Base-by-base conservation (phyloP, 2,329 filamentous ascomycete genomes). In the Pseudogymnoascus sp. region DNA sequence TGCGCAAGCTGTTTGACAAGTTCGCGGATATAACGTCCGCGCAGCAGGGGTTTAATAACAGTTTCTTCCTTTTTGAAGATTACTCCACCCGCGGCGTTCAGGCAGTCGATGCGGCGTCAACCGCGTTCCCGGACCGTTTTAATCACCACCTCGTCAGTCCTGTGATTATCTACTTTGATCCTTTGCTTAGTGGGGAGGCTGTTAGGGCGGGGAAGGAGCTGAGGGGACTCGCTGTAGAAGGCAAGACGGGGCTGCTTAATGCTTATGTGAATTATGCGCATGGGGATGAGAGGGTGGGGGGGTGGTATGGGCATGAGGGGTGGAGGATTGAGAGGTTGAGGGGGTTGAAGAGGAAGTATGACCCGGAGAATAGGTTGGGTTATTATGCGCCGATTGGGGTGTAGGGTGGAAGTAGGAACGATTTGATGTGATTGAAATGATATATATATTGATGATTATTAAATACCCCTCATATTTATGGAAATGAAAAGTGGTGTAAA, bases 61-160 rank as follows among this genome's bases (percentile, higher is more conserved):
- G 22, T 4, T 41, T 60, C 14, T 38, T 83, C 70, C 78, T 83
- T 75, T 79, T 83, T 60, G 82, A 84, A 66, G 79, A 78, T 4
- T 84, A 84, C 70, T 75, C 80, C 0, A 71, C 69, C 5, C 69
- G 76, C n/a, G 81, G 76, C 1, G 76, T 83, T 2, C 67, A 74
- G 55, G 70, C 68, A 0, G 66, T 79, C 33, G 65, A 70, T 45
- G 66, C 64, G 28, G 67, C 68, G 4, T 73, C 73, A 1, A 74
- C 75, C 3, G 79, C 80, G 1, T 82, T 77, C 62, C 74, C 78
- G 8, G 76, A 75, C 69, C 76, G 80, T 3, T 65, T 68, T 2
- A 75, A 78, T 61, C 75, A 77, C 65, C 36, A 61, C 25, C 28
- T 63, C 11, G 19, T 49, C 16, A 42, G 14, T 12, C 39, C 39